Evolutionary conservation across 129 eudicot species (phyloP).

Genomic region (Kitagawia praeruptora): DNA sequence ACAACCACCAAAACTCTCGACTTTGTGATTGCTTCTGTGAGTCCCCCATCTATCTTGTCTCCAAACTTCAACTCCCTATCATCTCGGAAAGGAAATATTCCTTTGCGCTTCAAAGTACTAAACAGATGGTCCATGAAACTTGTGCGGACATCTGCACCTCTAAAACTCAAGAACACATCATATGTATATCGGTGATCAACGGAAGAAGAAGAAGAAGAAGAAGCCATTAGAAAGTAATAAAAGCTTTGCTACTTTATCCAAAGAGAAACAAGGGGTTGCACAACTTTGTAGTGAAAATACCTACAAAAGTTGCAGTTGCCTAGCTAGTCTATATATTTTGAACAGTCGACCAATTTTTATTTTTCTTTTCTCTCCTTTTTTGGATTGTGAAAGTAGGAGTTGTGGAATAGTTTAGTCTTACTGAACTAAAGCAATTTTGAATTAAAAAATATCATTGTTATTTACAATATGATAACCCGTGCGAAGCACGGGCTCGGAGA

Average conservation of each 20-base stretch:
- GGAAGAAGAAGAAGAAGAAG: neutral
- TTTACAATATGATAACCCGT: no score
- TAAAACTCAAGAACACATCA: conserved; percentile 9
- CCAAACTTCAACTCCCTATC: neutral
- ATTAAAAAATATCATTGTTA: no score
- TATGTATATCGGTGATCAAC: neutral
- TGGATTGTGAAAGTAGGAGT: no score
- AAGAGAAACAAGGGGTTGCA: neutral
- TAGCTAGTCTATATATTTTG: no score
- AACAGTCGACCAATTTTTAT: no score
- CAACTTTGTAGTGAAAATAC: no score
- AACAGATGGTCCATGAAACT: conserved; percentile 8
- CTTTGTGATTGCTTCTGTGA: neutral
- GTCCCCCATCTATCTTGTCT: neutral
- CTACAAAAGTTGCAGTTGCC: no score
- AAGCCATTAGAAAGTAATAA: neutral
- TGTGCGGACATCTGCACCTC: neutral
- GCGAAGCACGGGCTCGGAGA: no score
- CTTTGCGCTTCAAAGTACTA: neutral
- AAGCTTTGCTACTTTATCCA: neutral
- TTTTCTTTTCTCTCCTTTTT: no score
- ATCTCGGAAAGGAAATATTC: conserved; percentile 2
- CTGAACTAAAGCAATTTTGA: no score
- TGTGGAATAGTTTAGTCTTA: no score
- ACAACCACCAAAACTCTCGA: conserved; percentile 3